Evolutionary conservation across 2,329 filamentous ascomycete genomes (phyloP).

Genomic region (Alternaria sp.): DNA sequence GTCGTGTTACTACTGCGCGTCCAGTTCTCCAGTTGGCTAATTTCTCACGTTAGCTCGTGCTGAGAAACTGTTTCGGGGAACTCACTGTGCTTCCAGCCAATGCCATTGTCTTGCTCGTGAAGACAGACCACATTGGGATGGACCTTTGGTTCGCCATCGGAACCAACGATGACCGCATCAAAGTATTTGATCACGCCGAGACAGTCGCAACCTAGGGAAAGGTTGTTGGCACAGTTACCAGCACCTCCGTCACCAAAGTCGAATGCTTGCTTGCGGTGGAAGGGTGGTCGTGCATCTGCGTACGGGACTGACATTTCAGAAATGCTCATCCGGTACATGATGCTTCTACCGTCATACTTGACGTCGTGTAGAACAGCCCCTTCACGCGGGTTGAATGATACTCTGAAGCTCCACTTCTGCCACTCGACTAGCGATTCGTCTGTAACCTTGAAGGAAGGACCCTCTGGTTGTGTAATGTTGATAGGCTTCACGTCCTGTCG

Average conservation of each 20-base stretch:
- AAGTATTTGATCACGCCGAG: slow-evolving; percentile 74
- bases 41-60: background rate
- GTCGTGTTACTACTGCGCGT: slow-evolving; percentile 67
- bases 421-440: slow-evolving; percentile 56
- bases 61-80: background rate
- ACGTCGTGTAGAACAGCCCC: slow-evolving; percentile 77
- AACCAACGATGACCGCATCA: slow-evolving; percentile 62
- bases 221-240: slow-evolving; percentile 72
- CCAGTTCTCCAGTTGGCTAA: slow-evolving; percentile 67
- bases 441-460: slow-evolving; percentile 69
- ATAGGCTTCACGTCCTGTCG: slow-evolving; percentile 68
- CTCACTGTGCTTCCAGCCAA: slow-evolving; percentile 51
- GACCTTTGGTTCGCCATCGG: slow-evolving; percentile 62
- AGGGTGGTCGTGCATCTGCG: slow-evolving; percentile 69
- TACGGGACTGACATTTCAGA: slow-evolving; percentile 76
- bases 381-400: slow-evolving; percentile 56
- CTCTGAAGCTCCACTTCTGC: slow-evolving; percentile 57
- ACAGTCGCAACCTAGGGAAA: slow-evolving; percentile 73
- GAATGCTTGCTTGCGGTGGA: slow-evolving; percentile 75
- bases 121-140: slow-evolving; percentile 71
- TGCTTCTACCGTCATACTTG: slow-evolving; percentile 69
- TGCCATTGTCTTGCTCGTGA: slow-evolving; percentile 74
- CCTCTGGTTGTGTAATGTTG: slow-evolving; percentile 75
- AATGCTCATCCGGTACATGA: slow-evolving; percentile 72
- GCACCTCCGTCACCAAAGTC: slow-evolving; percentile 75